Base-by-base conservation (phyloP, 164 flowering plant species). In the Magnolia kwangsiensis region DNA sequence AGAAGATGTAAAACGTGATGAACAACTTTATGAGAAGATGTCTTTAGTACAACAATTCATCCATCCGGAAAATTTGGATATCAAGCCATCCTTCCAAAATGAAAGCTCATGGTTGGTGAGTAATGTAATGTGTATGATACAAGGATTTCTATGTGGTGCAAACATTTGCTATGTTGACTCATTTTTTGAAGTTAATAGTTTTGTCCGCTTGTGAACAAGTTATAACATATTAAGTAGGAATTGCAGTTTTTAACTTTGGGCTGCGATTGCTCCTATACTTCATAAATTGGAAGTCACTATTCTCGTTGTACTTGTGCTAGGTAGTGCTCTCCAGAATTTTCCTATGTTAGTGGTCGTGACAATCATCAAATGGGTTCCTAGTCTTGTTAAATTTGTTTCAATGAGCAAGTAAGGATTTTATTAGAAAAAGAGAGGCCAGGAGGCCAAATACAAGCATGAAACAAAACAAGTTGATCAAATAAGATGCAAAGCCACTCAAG, bases 31-130 rank as follows among this genome's bases (percentile, higher is more conserved):
- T 82, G 91, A 95, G 78, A 95, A 95, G 61, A 55, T 55, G 61
- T 55, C 61, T 55, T 55, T 55, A 55, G 3, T 55, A 16, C 61
- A 55, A 75, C 99, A 93, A 68, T 95, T 95, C 78, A 80, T 95
- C 84, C 88, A 85, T 50, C 99, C 98, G 45, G 99, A 93, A 79
- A 86, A 89, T 82, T 83, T 95, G 90, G 99, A 95, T 78, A 90
- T 95, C 23, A 86, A 88, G 81, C 88, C 96, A 67, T 75, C 81
- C 9, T 92, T 87, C 86, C 99, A 90, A 84, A 93, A 93, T 85
- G 99, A 95, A 81, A 86, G 92, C 55, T 92, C 99, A 69, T 92
- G 97, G 98, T 84, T 95, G 89, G 98, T 95, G 79, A 88, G 94
- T 84, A 7, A 7, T 67, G 58, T 13, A 24, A 68, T 55, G 61